Conservation (phyloP, 2,329 filamentous ascomycete species). For the Tothia fuscella region DNA sequence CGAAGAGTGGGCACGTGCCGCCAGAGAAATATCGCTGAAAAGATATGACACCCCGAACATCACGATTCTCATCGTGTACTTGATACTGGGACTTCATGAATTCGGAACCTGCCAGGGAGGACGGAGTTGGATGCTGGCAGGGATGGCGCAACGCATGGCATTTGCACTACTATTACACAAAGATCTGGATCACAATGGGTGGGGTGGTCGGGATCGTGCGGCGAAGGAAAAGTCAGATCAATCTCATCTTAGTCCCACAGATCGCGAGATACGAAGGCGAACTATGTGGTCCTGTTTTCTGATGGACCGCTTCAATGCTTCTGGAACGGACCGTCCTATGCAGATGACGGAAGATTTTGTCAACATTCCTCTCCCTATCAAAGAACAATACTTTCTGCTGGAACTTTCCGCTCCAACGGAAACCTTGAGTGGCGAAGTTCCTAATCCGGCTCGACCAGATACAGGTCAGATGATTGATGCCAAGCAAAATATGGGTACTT, state of each 20-base stretch:
- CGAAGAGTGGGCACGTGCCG: conserved; percentile 79
- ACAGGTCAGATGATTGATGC: conserved; percentile 54
- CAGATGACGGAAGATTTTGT: conserved; percentile 85
- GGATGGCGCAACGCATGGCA: conserved; percentile 92
- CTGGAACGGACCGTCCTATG: conserved; percentile 80
- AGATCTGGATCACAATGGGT: conserved; percentile 73
- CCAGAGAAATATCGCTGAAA: conserved; percentile 75
- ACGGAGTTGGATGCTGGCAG: conserved; percentile 88
- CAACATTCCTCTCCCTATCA: conserved; percentile 80
- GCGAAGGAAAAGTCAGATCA: conserved; percentile 36
- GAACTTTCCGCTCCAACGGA: conserved; percentile 86
- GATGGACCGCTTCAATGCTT: conserved; percentile 97
- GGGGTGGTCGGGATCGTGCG: too few species aligned
- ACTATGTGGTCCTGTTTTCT: conserved; percentile 98
- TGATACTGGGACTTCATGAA: conserved; percentile 83
- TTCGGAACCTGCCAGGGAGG: conserved; percentile 96
- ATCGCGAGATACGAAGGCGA: conserved; percentile 80
- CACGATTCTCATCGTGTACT: conserved; percentile 80
- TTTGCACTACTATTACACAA: conserved; percentile 89
- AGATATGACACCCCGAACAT: conserved; percentile 94
- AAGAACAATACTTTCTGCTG: conserved; percentile 78
- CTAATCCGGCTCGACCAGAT: conserved; percentile 49
- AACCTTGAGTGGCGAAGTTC: conserved; percentile 59
- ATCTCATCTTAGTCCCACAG: conserved; percentile 70
- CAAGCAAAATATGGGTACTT: conserved; percentile 83